Conservation (phyloP, 31 red algal species). For the Bonnemaisonia californica region DNA sequence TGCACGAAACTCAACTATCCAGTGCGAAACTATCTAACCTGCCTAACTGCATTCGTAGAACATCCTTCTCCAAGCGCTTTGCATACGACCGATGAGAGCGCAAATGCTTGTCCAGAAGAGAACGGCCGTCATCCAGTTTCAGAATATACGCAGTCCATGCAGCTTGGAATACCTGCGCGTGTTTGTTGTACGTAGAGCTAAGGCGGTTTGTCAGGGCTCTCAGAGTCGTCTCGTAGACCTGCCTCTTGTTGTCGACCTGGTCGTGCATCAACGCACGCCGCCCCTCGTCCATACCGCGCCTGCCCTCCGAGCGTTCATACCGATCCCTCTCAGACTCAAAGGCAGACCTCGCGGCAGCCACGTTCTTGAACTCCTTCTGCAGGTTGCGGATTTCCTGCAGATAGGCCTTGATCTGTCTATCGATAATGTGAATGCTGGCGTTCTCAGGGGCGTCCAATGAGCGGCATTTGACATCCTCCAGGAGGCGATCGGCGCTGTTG, state of each 20-base stretch:
- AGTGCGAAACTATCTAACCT: slow-evolving; percentile 25
- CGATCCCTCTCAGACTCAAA: slow-evolving; percentile 50
- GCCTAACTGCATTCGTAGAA: slow-evolving; percentile 61
- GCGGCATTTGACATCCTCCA: slow-evolving; percentile 56
- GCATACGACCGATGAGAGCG: slow-evolving; percentile 60
- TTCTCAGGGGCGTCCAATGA: slow-evolving; percentile 23
- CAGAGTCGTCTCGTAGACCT: slow-evolving; percentile 68
- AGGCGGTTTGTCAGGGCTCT: slow-evolving; percentile 56
- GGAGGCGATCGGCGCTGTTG: slow-evolving; percentile 40
- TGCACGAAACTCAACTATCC: slow-evolving; percentile 17
- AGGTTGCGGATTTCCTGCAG: slow-evolving; percentile 71
- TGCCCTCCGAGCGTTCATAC: slow-evolving; percentile 48
- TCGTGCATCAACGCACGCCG: slow-evolving; percentile 26
- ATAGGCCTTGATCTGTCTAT: slow-evolving; percentile 78
- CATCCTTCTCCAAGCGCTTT: slow-evolving; percentile 66
- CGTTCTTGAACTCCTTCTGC: slow-evolving; percentile 77
- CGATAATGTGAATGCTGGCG: slow-evolving; percentile 54
- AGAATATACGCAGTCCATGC: slow-evolving; percentile 78
- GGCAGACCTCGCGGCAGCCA: slow-evolving; percentile 44
- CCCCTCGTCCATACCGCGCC: slow-evolving; percentile 63
- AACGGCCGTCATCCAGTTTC: slow-evolving; percentile 51
- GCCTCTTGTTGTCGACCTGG: slow-evolving; percentile 33
- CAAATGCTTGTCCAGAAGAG: slow-evolving; percentile 69
- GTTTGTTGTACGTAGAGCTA: slow-evolving; percentile 74
- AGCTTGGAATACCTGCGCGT: slow-evolving; percentile 80